Evolutionary conservation across 2,329 filamentous ascomycete genomes (phyloP), one percentile per base, ranked within the genome.

Genomic region (Botrytis fabae): DNA sequence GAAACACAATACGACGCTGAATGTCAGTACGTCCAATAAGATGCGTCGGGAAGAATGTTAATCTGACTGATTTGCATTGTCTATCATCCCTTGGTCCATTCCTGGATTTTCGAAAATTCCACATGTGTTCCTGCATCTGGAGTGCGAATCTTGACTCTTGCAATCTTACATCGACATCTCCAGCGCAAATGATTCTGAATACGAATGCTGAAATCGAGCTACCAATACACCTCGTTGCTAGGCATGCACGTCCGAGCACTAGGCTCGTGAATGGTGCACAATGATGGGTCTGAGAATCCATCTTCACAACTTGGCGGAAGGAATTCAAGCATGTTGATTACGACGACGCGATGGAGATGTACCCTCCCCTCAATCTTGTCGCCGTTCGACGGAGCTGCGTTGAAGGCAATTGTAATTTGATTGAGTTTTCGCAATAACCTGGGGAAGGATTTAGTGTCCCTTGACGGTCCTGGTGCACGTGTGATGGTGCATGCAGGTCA

Each of bases 41-140:
- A 28, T 40, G 32, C 28, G n/a, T 12, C 46, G 40, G 64, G 16
- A 40, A 40, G 64, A 66, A 66, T 40, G 64, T 40, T 40, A 25
- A 51, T 66, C 46, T 66, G 44, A 66, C 35, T 54, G 20, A 38
- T 54, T n/a, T 63, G 35, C 20, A 38, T 66, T 48, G 18, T 66
- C 51, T 57, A 8, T 44, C 60, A 63, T 63, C 61, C 38, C 61
- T 46, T 44, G 20, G 18, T 28, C 14, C 63, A 51, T 66, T 51
- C 63, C 40, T 66, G 32, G 28, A n/a, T 12, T 51, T n/a, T 38
- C 9, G 42, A 38, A 44, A 63, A 28, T 44, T 63, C 60, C 42
- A 16, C 20, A n/a, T 44, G 25, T 28, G 38, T 44, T 28, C 38
- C 40, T 63, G 40, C 38, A 44, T 63, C 40, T 63, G 25, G 14